Evolutionary conservation across 2,329 filamentous ascomycete genomes (phyloP).

Genomic region (Scolecobasidium constrictum): DNA sequence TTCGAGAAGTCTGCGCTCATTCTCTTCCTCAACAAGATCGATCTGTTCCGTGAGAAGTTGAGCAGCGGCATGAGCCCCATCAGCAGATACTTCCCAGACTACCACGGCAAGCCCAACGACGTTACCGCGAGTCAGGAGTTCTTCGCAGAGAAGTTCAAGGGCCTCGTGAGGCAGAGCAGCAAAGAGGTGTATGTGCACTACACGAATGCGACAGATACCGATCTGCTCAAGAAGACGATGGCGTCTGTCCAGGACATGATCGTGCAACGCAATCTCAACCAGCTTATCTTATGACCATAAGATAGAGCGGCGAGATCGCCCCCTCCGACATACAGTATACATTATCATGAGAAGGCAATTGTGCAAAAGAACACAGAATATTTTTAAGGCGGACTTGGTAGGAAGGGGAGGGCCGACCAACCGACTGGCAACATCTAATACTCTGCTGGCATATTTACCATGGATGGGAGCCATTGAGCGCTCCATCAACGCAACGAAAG

Average conservation of each 20-base stretch:
- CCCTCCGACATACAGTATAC: no score
- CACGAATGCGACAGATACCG: slow-evolving; percentile 41
- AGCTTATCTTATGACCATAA: slow-evolving; percentile 29
- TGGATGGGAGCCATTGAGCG: no score
- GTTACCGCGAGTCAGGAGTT: slow-evolving; percentile 38
- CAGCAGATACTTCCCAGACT: slow-evolving; percentile 39
- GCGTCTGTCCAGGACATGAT: slow-evolving; percentile 43
- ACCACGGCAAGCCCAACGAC: slow-evolving; percentile 30
- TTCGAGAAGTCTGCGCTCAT: slow-evolving; percentile 41
- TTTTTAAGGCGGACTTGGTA: no score
- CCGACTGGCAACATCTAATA: no score
- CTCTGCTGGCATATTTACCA: no score
- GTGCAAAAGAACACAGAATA: no score
- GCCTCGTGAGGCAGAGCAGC: slow-evolving; percentile 36
- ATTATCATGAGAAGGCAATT: no score
- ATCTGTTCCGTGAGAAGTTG: slow-evolving; percentile 41
- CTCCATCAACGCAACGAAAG: no score
- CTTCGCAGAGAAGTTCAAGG: slow-evolving; percentile 40
- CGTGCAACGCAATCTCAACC: slow-evolving; percentile 40
- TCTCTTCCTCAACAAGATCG: slow-evolving; percentile 43
- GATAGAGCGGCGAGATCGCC: background rate
- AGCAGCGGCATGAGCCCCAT: slow-evolving; percentile 34
- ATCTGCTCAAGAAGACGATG: slow-evolving; percentile 47
- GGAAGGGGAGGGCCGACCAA: no score
- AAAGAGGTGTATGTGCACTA: slow-evolving; percentile 43